These are phyloP conservation scores for Coffea canephora DNA, from an alignment of 257 asterid species.

Conservation along the genomic window DNA sequence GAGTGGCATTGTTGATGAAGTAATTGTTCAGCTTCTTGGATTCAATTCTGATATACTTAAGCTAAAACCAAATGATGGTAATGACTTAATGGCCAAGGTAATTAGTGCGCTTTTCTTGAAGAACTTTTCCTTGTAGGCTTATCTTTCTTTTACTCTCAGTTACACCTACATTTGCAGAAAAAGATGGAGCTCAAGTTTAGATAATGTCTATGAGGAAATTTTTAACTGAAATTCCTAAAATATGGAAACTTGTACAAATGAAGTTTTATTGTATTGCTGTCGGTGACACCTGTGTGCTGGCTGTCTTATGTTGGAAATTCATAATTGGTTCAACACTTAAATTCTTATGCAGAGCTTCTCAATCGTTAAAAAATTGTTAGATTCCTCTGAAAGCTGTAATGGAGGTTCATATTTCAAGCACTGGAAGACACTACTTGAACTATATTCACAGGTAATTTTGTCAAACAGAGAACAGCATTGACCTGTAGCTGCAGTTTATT, in stretches of 20 bases:
- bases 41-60: conserved; percentile 51
- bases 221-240: background rate
- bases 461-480: conserved; percentile 5
- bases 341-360: conserved; percentile 70
- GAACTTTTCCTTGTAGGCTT: background rate
- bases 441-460: conserved; percentile 73
- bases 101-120: conserved; percentile 8
- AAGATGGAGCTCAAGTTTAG: background rate
- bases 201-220: background rate
- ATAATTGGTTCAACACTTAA: conserved; percentile 8
- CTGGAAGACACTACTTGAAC: conserved; percentile 66
- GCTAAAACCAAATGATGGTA: conserved; percentile 49
- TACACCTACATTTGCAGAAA: background rate
- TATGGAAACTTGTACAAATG: background rate
- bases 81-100: conserved; percentile 90
- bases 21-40: conserved; percentile 60
- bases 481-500: conserved; percentile 14
- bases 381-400: conserved; percentile 49
- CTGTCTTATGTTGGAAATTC: background rate
- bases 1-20: conserved; percentile 70
- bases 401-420: conserved; percentile 61
- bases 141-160: background rate
- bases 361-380: conserved; percentile 65
- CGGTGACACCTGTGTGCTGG: background rate
- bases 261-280: background rate